Evolutionary conservation across 1,139 yeast genomes (phyloP).

Genomic region (Geotrichum klebahnii): DNA sequence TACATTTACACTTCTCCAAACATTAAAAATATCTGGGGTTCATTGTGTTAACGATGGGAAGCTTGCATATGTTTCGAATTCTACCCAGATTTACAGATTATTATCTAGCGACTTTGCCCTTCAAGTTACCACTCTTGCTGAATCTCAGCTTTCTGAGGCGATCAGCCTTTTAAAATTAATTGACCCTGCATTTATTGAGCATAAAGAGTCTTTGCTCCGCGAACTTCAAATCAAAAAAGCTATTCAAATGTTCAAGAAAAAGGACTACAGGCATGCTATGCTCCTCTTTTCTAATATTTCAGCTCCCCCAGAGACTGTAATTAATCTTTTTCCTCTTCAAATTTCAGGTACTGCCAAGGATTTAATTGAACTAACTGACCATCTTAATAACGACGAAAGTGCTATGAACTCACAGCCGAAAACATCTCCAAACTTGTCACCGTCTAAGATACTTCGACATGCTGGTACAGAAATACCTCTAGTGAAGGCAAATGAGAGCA

Average conservation of each 20-base stretch:
- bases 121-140: constrained; percentile 35
- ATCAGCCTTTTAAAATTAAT: constrained; percentile 43
- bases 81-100: constrained; percentile 32
- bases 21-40: constrained; percentile 29
- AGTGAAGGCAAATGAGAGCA: neutral
- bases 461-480: neutral
- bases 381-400: neutral
- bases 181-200: constrained; percentile 36
- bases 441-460: constrained; percentile 4
- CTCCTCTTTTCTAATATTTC: constrained; percentile 49
- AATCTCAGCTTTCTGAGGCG: constrained; percentile 41
- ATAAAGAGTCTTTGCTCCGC: constrained; percentile 41
- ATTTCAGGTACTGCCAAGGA: constrained; percentile 32
- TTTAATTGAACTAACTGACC: constrained; percentile 22
- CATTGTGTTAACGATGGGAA: constrained; percentile 25
- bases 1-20: constrained; percentile 33
- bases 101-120: constrained; percentile 33
- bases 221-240: constrained; percentile 47
- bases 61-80: constrained; percentile 31
- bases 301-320: constrained; percentile 55
- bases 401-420: constrained; percentile 17
- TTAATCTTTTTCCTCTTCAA: constrained; percentile 45
- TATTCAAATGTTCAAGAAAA: constrained; percentile 37
- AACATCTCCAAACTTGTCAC: constrained; percentile 7
- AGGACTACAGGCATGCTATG: constrained; percentile 42